Percentiles rank a stretch among this genome's conserved stretches.
phyloP scores from a whole-genome alignment of 805 yeast genomes.

The Clavispora phyllophila region DNA sequence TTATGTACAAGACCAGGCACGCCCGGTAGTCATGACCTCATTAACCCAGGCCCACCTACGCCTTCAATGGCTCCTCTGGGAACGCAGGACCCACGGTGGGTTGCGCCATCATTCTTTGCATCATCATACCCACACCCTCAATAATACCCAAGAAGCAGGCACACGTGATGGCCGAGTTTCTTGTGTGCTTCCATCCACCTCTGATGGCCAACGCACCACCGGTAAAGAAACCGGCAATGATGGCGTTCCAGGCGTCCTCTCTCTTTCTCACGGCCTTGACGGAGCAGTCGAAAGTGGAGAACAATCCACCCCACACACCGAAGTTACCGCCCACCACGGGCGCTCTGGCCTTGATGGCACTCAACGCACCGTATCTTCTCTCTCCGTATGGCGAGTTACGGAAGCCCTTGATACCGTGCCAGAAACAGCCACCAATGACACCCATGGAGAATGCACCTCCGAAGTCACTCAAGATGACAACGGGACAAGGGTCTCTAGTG shows the following conservation, averaged over 20 bases:
- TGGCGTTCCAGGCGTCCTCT: constrained; percentile 98
- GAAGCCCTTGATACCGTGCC: constrained; percentile 99
- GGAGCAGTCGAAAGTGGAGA: constrained; percentile 91
- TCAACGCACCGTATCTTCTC: constrained; percentile 80
- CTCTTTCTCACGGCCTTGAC: constrained; percentile 94
- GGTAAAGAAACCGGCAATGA: constrained; percentile 94
- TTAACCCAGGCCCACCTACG: constrained; percentile 16
- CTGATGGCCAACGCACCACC: constrained; percentile 98
- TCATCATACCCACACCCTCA: constrained; percentile 97
- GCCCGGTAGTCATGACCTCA: constrained; percentile 4
- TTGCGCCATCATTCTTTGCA: constrained; percentile 87
- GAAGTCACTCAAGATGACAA: constrained; percentile 91
- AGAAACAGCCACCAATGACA: constrained; percentile 94
- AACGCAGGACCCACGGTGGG: constrained; percentile 44
- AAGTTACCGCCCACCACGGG: constrained; percentile 99
- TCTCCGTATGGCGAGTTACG: constrained; percentile 97
- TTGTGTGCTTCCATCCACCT: constrained; percentile 97
- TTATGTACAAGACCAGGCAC: constrained; percentile 9
- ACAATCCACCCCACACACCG: constrained; percentile 99
- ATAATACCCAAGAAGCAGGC: constrained; percentile 94
- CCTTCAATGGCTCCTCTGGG: constrained; percentile 40
- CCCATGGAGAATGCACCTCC: constrained; percentile 99
- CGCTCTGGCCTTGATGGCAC: constrained; percentile 92
- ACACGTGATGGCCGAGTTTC: constrained; percentile 96
- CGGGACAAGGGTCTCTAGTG: constrained; percentile 98